A percentile compares a stretch with the other conserved stretches of the same genome.
Conservation (phyloP, 768 basidiomycete genomes). For the Boletus edulis region DNA sequence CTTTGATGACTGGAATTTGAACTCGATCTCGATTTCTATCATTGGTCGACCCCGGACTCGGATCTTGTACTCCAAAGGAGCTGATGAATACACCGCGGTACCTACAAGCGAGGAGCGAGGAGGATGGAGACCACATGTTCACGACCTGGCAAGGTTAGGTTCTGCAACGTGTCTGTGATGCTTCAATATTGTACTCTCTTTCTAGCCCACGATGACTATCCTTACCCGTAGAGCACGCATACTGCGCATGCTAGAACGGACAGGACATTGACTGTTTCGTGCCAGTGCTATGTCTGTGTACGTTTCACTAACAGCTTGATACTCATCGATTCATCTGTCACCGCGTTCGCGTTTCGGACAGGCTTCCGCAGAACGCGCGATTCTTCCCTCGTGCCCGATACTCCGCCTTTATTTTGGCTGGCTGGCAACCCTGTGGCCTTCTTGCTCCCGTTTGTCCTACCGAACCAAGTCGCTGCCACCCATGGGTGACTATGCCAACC, state of each 20-base stretch:
- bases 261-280: constrained; percentile 11
- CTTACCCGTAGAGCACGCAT: constrained; percentile 21
- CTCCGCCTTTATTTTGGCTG: constrained; percentile 23
- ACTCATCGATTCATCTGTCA: constrained; percentile 7
- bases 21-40: too few species aligned
- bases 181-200: constrained; percentile 2
- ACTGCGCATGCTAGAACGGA: constrained; percentile 24
- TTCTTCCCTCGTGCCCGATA: constrained; percentile 30
- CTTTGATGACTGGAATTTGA: too few species aligned
- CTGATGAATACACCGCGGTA: neutral
- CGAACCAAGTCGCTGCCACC: neutral
- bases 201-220: constrained; percentile 5
- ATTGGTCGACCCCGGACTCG: too few species aligned
- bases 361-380: constrained; percentile 23
- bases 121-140: constrained; percentile 13
- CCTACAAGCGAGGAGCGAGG: too few species aligned
- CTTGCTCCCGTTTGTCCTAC: constrained; percentile 8
- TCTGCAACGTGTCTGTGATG: constrained; percentile 21
- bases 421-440: neutral
- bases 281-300: constrained; percentile 22
- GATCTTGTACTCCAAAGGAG: too few species aligned
- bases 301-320: constrained; percentile 13
- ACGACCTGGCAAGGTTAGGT: constrained; percentile 12
- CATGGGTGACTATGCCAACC: constrained; percentile 16
- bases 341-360: constrained; percentile 28